Conservation (phyloP, 208 protist genomes). For the Leishmania aethiopica region DNA sequence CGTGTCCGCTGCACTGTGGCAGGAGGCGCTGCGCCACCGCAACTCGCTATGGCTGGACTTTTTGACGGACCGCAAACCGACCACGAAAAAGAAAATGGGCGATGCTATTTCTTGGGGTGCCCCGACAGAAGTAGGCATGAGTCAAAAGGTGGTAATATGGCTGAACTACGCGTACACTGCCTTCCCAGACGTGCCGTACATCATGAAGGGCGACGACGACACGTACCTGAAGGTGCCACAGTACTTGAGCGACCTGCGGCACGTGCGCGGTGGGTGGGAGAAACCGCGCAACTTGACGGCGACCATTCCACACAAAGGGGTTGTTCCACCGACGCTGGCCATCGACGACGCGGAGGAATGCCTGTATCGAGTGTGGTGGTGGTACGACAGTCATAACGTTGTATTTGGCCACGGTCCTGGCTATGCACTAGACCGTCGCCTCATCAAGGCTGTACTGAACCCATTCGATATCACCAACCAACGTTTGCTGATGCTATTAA, state of each 20-base stretch:
- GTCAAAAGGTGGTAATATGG: conserved; percentile 39
- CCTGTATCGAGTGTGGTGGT: background rate
- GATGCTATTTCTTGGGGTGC: conserved; percentile 29
- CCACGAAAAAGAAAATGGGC: conserved; percentile 23
- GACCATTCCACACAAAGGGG: background rate
- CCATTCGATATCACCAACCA: background rate
- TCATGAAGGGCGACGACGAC: too few species aligned
- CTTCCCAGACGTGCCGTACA: too few species aligned
- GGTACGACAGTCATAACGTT: background rate
- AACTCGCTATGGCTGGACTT: too few species aligned
- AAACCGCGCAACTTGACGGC: background rate
- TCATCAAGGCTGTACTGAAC: background rate
- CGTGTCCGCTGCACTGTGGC: too few species aligned
- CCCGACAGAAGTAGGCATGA: conserved; percentile 33
- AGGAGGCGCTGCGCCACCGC: too few species aligned
- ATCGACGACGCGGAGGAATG: background rate
- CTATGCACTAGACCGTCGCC: background rate
- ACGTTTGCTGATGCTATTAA: background rate
- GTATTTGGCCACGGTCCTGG: background rate
- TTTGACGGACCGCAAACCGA: too few species aligned
- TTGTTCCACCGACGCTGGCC: background rate
- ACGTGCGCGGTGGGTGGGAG: too few species aligned
- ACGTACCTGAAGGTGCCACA: too few species aligned
- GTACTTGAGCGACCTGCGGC: too few species aligned
- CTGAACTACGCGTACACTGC: too few species aligned